Base-by-base conservation (phyloP, 2,329 filamentous ascomycete species). In the Boeremia exigua region DNA sequence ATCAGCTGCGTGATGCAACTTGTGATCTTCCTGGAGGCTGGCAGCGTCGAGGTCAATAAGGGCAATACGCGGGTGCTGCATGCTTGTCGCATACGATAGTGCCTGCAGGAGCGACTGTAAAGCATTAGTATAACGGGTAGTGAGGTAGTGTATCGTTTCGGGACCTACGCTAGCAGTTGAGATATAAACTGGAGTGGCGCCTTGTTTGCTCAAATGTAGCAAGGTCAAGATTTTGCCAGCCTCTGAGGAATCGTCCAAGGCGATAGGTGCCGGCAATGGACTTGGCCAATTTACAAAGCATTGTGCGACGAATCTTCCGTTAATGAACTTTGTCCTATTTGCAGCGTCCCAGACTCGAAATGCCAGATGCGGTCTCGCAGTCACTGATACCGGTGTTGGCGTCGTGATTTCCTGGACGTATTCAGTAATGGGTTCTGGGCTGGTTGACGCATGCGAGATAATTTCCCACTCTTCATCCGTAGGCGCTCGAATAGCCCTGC, bases 301-400 rank as follows among this genome's bases (percentile, higher is more conserved):
- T 15, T 44, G n/a, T 1, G 59, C 57, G 0, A 57, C 23, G 2
- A 66, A 66, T 0, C 50, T 52, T 0, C n/a, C 29, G 3, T 59
- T 43, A 11, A 39, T 30, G 25, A 58, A 63, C 2, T 15, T 36
- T 0, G 56, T 58, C 1, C 54, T 15, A 10, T 43, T 60, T 0
- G 39, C 34, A 0, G 17, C 27, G n/a, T 63, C 61, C 54, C 56
- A 65, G 0, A 59, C 58, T 0, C 58, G 32, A 15, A 58, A 61
- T 2, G 12, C 23, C 1, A 60, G 33, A n/a, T 47, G 36, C 0
- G 46, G 47, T 37, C 17, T 33, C 1, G 1, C 6, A 3, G 25
- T 19, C 8, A 17, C 15, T 9, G 7, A 8, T 38, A 23, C 5
- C 3, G n/a, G 3, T 15, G 9, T 27, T 7, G 6, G 15, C 27